Percentiles rank a stretch among this genome's conserved stretches.
phyloP scores from a whole-genome alignment of 768 basidiomycete species.

The Coprinopsis strossmayeri region DNA sequence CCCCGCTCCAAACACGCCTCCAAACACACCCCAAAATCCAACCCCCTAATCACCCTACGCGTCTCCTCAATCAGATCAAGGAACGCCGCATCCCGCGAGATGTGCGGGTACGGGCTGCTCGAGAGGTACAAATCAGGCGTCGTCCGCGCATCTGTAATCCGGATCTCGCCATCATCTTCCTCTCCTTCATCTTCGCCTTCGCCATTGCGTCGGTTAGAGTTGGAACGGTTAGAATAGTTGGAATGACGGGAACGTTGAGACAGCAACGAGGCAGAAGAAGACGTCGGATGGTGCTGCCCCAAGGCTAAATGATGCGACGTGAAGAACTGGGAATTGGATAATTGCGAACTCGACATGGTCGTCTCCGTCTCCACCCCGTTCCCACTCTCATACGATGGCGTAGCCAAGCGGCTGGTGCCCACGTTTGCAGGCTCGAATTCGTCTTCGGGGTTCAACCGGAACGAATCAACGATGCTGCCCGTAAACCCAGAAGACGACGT shows the following conservation, averaged over 20 bases:
- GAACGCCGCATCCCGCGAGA: conserved; percentile 44
- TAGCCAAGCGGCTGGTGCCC: no score
- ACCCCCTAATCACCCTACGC: conserved; percentile 48
- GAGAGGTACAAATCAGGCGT: conserved; percentile 12
- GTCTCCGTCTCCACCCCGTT: conserved; percentile 18
- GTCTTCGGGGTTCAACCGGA: conserved; percentile 11
- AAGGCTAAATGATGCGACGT: conserved; percentile 19
- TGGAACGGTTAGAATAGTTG: no score
- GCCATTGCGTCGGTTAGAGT: no score
- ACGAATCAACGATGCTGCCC: no score
- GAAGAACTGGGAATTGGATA: conserved; percentile 24
- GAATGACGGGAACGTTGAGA: no score
- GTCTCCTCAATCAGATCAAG: conserved; percentile 64
- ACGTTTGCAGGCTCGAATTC: conserved; percentile 7
- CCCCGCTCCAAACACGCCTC: conserved; percentile 70
- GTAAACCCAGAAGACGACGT: no score
- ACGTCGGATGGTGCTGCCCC: no score
- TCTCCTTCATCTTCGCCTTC: background rate
- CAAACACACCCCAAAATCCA: conserved; percentile 67
- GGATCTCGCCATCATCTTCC: background rate
- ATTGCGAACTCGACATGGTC: conserved; percentile 20
- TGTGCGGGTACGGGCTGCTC: conserved; percentile 20
- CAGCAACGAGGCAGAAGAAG: no score
- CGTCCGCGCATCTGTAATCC: background rate
- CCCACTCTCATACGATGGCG: no score